Evolutionary conservation across 2,329 filamentous ascomycete genomes (phyloP), one percentile per base, ranked within the genome.

Genomic region (Fusarium continuum): DNA sequence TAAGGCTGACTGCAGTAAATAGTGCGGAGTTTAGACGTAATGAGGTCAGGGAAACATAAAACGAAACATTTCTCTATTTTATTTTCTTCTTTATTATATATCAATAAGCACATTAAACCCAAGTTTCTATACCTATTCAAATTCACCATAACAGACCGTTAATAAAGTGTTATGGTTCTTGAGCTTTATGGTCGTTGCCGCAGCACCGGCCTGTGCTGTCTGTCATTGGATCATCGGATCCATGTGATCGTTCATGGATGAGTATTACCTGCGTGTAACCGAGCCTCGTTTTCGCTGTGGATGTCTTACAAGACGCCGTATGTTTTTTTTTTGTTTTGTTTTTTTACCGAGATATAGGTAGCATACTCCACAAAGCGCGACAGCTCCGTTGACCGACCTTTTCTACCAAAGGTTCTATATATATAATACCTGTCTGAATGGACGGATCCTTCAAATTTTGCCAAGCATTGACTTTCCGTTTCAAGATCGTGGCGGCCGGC

Each of bases 381-480:
- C 29, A 35, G 14, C 3, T 6, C 11, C 5, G 13, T 32, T 17
- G 6, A 14, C 14, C 19, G 10, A 25, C 23, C 6, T 25, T 5
- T 26, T 14, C 28, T 29, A 47, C 5, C 7, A 45, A 40, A 44
- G 47, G 16, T 23, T 13, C 35, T 50, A 23, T 39, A 16, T 31
- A n/a, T 10, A 35, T 25, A 13, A 34, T 9, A 17, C 8, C 10
- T 32, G 9, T 22, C 8, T 14, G 23, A 31, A 53, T 20, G 25
- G 22, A 29, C 6, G 14, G n/a, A 14, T 14, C 19, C 44, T 36
- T 47, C 44, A 46, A 49, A 43, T 45, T 43, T 34, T 49, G 50
- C 45, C 41, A 54, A 48, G 59, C 59, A 63, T 63, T 49, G 52
- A 59, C 58, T 63, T 63, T 54, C n/a, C 8, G 9, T 20, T n/a